Base-by-base conservation (phyloP, 345 rosid genomes). In the Dimocarpus longan region DNA sequence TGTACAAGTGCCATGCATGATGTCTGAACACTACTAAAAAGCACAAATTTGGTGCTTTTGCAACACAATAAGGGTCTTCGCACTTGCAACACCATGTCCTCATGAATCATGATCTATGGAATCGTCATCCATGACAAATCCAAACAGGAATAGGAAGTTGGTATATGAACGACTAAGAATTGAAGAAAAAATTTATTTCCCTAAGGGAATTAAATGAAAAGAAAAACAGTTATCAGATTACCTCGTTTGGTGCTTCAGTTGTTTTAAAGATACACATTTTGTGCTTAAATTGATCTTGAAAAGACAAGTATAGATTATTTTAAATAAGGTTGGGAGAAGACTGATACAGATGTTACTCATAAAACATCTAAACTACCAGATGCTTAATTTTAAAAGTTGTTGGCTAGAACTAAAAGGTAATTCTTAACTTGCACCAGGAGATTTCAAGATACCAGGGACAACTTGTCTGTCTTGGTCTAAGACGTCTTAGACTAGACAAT, bases 391-490 rank as follows among this genome's bases (percentile, higher is more conserved):
- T n/a, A n/a, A n/a, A 72, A 32, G n/a, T 54, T n/a, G 16, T 37
- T 10, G 64, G 64, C 60, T 32, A 10, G 59, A 72, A 40, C 65
- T 32, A 19, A 56, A 56, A 56, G 11, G 48, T 11, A 5, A 72
- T 37, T 24, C 65, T 72, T 72, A 56, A 37, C 24, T 54, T 71
- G 37, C 18, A 71, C 28, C n/a, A 5, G 46, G 18, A 71, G 72
- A 8, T 2, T 24, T 70, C 3, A 32, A 21, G 28, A 70, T 13
- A 22, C 1, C n/a, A 46, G 13, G n/a, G 57, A 70, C n/a, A 46
- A 42, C 13, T 21, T 44, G 37, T 32, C 37, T 32, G 37, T 32
- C 37, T 32, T 32, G 37, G 2, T 32, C 37, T 32, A 32, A 32
- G 37, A 32, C 37, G 37, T 32, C 37, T 32, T 2, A 32, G 37